Evolutionary conservation across 176 grass and related monocot genomes (phyloP), one percentile per base, ranked within the genome.

Genomic region (Microstegium vimineum): DNA sequence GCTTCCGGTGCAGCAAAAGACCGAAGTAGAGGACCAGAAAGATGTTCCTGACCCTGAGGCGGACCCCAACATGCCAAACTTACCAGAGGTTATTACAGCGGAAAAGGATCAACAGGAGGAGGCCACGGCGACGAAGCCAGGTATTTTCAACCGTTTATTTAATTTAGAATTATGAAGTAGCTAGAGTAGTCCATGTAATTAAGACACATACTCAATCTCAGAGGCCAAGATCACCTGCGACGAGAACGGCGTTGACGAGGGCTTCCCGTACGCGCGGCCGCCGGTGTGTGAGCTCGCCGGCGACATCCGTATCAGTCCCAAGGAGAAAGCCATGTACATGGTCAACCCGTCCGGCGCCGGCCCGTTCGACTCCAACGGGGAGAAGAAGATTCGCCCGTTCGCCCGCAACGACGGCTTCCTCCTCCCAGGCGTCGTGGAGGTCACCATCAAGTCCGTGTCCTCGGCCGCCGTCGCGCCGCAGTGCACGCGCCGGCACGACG

Each of bases 241-340:
- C 22, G 93, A 94, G 74, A 90, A 94, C 37, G 61, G 87, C 54
- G 73, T 76, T 0, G 90, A 94, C 64, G 62, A 92, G 78, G 93
- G 93, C 28, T 94, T 94, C 77, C 93, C 93, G 0, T 94, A 97
- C 62, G 91, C 94, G 25, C 87, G 94, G 1, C 90, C 92, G 4
- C 64, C 59, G 2, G 85, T 90, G 3, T 97, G 94, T 38, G 92
- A 94, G 71, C 87, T 97, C 76, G 67, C 86, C 28, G 94, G 94
- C 15, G 94, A 97, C 10, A 79, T 97, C 69, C 75, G 94, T 26
- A 77, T 94, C 47, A 88, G 62, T 8, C 82, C 92, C 26, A 76
- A 74, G 83, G 45, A 90, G 20, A 91, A 86, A 47, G 82, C 87
- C 16, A 82, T 92, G 41, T 86, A 83, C 78, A 85, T 92, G 9